Percentiles rank a stretch among this genome's conserved stretches.
Evolutionary conservation across 257 asterid genomes (phyloP).

Genomic region (Euphrasia confusa): DNA sequence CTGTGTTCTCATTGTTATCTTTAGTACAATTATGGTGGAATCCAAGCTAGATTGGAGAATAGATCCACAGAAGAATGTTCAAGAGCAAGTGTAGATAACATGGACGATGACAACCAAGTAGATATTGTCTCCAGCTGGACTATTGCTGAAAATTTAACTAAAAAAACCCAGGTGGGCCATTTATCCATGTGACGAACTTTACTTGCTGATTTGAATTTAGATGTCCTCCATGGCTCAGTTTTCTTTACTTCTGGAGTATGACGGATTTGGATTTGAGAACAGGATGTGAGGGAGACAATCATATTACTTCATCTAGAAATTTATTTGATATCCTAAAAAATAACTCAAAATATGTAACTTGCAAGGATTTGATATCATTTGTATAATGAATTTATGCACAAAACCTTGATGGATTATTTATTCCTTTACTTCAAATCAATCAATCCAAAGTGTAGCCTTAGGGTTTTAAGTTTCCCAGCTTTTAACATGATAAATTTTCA

Average conservation of each 20-base stretch:
- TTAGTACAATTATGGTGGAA: slow-evolving; percentile 93
- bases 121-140: slow-evolving; percentile 86
- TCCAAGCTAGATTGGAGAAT: slow-evolving; percentile 60
- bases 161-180: slow-evolving; percentile 65
- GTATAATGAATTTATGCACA: not conserved
- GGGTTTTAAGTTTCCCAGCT: not conserved
- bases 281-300: not conserved
- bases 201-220: slow-evolving; percentile 12
- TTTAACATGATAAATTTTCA: slow-evolving; percentile 3
- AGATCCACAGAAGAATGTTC: slow-evolving; percentile 44
- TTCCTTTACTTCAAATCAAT: not conserved
- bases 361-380: not conserved
- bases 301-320: not conserved
- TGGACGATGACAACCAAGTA: slow-evolving; percentile 45
- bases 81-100: slow-evolving; percentile 35
- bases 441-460: not conserved
- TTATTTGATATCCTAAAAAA: not conserved
- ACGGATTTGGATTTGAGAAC: not conserved
- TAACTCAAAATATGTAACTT: not conserved
- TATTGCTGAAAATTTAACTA: slow-evolving; percentile 70
- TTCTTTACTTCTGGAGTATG: slow-evolving; percentile 14
- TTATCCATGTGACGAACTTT: slow-evolving; percentile 17
- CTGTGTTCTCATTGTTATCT: slow-evolving; percentile 17
- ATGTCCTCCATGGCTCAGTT: slow-evolving; percentile 8
- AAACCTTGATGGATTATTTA: not conserved